Base-by-base conservation (phyloP, 2,329 filamentous ascomycete genomes). In the Cyphellophora attinorum region DNA sequence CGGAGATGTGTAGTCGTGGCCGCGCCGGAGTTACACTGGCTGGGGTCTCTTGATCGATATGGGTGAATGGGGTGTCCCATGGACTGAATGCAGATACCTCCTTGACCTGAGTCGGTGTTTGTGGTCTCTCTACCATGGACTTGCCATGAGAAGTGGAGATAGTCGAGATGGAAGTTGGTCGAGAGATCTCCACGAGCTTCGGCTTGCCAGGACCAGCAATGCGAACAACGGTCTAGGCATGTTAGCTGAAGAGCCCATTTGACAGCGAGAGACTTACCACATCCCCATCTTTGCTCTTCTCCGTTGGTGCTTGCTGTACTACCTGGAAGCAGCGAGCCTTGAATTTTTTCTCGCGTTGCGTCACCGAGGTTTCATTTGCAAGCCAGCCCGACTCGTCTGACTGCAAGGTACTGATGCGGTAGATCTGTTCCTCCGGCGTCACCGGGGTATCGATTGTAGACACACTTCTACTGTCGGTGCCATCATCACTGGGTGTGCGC, bases 41-140 rank as follows among this genome's bases (percentile, higher is more conserved):
- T n/a, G n/a, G n/a, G n/a, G n/a, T n/a, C n/a, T n/a, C n/a, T n/a
- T n/a, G n/a, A n/a, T n/a, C n/a, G n/a, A n/a, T n/a, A n/a, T n/a
- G n/a, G n/a, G n/a, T n/a, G n/a, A n/a, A 34, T 10, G 46, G 46
- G n/a, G 38, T 46, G 25, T 45, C 41, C 23, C 45, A 41, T 4
- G 46, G 41, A 33, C 44, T 46, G 38, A 46, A 46, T 16, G 39
- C 35, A 8, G 46, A 46, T 8, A 46, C 28, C 27, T 48, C 46
- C n/a, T 30, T 6, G 10, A 14, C 14, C 27, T 37, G 28, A 21
- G 35, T 27, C 18, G 46, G 44, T 14, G 41, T 46, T 3, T 34
- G 34, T n/a, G 41, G 44, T 13, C 11, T 10, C 23, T 6, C 19
- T 23, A 16, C 12, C n/a, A n/a, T n/a, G n/a, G n/a, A n/a, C n/a